These are phyloP conservation scores for Pulveroboletus ravenelii DNA, from an alignment of 768 basidiomycete species.

Conservation along the genomic window DNA sequence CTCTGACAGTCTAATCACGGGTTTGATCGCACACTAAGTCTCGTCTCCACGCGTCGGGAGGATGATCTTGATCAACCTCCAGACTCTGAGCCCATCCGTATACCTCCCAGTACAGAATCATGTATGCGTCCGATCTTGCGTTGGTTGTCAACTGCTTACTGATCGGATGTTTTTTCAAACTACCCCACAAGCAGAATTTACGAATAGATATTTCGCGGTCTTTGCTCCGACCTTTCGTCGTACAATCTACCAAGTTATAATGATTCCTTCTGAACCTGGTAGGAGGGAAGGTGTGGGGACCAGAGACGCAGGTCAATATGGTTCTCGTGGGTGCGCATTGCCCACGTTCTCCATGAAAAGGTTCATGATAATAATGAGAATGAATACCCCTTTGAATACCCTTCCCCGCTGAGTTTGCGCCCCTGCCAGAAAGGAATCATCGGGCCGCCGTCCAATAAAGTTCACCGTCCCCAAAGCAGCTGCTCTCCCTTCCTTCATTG, in stretches of 20 bases:
- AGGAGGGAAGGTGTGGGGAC: conserved; percentile 5
- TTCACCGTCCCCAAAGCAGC: neutral
- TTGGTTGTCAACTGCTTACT: neutral
- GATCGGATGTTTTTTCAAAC: neutral
- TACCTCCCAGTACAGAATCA: conserved; percentile 11
- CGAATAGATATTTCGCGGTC: conserved; percentile 2
- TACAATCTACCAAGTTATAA: conserved; percentile 16
- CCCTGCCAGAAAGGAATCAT: neutral
- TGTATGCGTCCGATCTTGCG: conserved; percentile 10
- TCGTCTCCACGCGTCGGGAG: conserved; percentile 56
- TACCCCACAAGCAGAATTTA: conserved; percentile 15
- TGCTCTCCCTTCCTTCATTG: conserved; percentile 1
- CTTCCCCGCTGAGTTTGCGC: neutral
- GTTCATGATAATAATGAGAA: conserved; percentile 1
- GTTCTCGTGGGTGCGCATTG: conserved; percentile 4
- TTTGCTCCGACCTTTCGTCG: neutral
- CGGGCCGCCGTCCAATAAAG: neutral
- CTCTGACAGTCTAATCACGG: conserved; percentile 61
- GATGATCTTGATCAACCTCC: conserved; percentile 32
- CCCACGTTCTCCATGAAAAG: conserved; percentile 1
- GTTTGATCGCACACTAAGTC: conserved; percentile 60
- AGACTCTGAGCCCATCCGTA: conserved; percentile 9
- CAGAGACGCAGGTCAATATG: conserved; percentile 5
- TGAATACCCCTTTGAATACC: conserved; percentile 10
- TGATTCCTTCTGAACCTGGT: conserved; percentile 3